Percentiles rank a stretch among this genome's conserved stretches.
These are phyloP conservation scores for Tulasnella sp. DNA, from an alignment of 768 basidiomycete genomes.

Conservation along the genomic window DNA sequence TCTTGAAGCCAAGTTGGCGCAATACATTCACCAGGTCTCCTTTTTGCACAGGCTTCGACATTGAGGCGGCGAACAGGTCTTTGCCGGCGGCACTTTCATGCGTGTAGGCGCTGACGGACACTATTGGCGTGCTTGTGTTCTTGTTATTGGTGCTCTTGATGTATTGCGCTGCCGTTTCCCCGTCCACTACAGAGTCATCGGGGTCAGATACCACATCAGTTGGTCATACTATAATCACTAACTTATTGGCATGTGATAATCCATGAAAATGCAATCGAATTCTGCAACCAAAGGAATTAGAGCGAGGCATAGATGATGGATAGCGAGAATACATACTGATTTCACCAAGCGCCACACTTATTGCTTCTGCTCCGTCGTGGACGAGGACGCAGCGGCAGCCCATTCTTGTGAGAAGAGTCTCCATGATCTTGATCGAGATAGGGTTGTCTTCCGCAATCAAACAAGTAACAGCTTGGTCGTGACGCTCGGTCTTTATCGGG, in stretches of 20 bases:
- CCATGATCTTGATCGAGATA: slow-evolving; percentile 94
- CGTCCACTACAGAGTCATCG: slow-evolving; percentile 54
- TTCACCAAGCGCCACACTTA: slow-evolving; percentile 94
- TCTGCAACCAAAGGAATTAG: slow-evolving; percentile 40
- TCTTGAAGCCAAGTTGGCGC: slow-evolving; percentile 73
- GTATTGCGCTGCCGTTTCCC: slow-evolving; percentile 92
- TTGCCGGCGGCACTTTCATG: not conserved
- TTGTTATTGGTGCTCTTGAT: slow-evolving; percentile 96
- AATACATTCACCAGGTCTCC: slow-evolving; percentile 70
- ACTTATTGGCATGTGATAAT: slow-evolving; percentile 91
- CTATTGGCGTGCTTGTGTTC: slow-evolving; percentile 87
- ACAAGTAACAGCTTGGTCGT: slow-evolving; percentile 84
- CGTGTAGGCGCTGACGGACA: slow-evolving; percentile 80
- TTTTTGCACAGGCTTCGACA: slow-evolving; percentile 86
- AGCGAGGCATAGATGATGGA: not conserved
- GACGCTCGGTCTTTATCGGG: slow-evolving; percentile 22
- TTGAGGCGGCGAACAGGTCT: slow-evolving; percentile 67
- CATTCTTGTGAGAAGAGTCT: slow-evolving; percentile 85
- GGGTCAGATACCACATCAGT: not conserved
- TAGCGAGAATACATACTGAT: slow-evolving; percentile 62
- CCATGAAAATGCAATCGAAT: slow-evolving; percentile 94
- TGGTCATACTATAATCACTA: slow-evolving; percentile 31
- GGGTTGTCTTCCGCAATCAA: slow-evolving; percentile 96
- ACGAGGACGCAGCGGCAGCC: slow-evolving; percentile 96
- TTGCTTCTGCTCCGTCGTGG: slow-evolving; percentile 91